These are phyloP conservation scores for Fraxinus albicans DNA, from an alignment of 305 asterid species.

Conservation along the genomic window DNA sequence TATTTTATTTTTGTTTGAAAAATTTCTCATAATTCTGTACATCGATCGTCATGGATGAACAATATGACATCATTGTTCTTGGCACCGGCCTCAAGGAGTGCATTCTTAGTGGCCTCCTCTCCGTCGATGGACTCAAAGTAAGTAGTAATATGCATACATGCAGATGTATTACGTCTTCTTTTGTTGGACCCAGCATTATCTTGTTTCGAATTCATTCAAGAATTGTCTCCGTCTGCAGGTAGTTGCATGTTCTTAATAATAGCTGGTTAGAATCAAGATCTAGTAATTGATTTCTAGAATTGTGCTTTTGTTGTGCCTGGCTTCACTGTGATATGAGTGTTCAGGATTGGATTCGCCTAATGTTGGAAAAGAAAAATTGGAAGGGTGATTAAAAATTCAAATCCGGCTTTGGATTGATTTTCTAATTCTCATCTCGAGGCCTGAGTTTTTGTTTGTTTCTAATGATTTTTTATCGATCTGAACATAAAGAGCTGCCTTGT, in stretches of 20 bases:
- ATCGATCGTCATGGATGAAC: constrained; percentile 68
- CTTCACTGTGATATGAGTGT: neutral
- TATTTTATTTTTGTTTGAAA: neutral
- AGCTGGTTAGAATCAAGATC: neutral
- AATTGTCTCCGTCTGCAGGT: neutral
- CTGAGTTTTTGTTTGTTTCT: neutral
- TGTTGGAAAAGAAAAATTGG: neutral
- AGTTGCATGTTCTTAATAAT: neutral
- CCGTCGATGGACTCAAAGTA: constrained; percentile 56
- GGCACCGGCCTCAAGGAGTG: constrained; percentile 55
- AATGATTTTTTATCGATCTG: neutral
- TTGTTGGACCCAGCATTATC: neutral
- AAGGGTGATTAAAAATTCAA: neutral
- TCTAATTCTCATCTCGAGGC: neutral
- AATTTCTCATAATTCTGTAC: neutral
- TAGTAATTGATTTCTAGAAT: neutral
- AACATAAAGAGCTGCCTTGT: neutral
- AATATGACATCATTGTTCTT: constrained; percentile 78
- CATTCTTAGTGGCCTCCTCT: constrained; percentile 52
- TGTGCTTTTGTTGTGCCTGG: neutral
- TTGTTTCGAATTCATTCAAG: neutral
- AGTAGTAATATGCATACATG: neutral
- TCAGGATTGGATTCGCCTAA: neutral
- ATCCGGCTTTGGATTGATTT: neutral
- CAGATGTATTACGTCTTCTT: neutral